phyloP scores from a whole-genome alignment of 2,329 filamentous ascomycete species.

The Penicillium capsulatum region DNA sequence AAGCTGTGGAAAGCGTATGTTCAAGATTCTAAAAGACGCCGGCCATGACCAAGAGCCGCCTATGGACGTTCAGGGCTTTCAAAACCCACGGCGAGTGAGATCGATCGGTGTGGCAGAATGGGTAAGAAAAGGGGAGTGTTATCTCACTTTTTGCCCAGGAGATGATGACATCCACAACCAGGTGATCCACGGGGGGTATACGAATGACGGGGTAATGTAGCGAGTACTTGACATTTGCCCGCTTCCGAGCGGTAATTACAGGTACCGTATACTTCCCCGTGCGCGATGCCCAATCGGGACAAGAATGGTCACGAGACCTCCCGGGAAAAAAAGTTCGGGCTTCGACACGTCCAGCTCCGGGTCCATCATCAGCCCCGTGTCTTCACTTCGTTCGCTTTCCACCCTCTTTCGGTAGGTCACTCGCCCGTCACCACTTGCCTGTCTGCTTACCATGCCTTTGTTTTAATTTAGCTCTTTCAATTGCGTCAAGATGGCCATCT shows the following conservation, averaged over 20 bases:
- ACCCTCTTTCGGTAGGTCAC: too few species aligned
- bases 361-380: background rate
- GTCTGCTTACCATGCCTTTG: too few species aligned
- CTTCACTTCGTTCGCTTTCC: conserved; percentile 1
- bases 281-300: conserved; percentile 5
- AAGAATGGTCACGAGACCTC: conserved; percentile 20
- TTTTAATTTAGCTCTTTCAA: background rate
- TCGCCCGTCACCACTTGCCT: too few species aligned
- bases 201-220: conserved; percentile 1
- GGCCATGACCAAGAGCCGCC: conserved; percentile 15
- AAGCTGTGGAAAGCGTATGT: conserved; percentile 10
- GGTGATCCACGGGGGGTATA: conserved; percentile 15
- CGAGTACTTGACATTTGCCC: too few species aligned
- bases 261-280: too few species aligned
- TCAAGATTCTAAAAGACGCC: conserved; percentile 10
- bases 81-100: background rate
- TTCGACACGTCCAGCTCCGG: conserved; percentile 1
- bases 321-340: conserved; percentile 22
- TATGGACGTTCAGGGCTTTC: conserved; percentile 3
- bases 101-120: background rate
- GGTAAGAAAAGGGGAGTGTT: conserved; percentile 5
- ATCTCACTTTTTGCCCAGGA: conserved; percentile 13
- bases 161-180: conserved; percentile 21
- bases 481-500: conserved; percentile 26
- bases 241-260: conserved; percentile 4